Base-by-base conservation (phyloP, 768 basidiomycete species). In the Cystofilobasidium macerans region DNA sequence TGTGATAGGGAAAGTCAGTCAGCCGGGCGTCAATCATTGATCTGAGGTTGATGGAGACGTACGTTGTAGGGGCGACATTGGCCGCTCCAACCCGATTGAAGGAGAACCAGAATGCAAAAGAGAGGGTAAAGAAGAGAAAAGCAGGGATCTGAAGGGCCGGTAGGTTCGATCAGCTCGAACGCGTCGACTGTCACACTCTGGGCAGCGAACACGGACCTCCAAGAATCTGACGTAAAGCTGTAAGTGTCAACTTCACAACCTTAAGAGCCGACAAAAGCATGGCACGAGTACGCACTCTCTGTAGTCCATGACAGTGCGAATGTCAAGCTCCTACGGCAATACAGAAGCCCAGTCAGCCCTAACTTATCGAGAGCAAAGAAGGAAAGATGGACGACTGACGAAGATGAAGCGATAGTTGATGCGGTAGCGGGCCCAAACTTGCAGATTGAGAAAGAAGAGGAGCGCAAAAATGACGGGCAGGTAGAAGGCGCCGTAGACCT, bases 351-450 rank as follows among this genome's bases (percentile, higher is more conserved):
- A n/a, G n/a, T n/a, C n/a, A n/a, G n/a, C n/a, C n/a, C n/a, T n/a
- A n/a, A n/a, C n/a, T n/a, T 42, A 63, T n/a, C 18, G 28, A 16
- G 32, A 33, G 11, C 26, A 20, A 58, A 38, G 12, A 30, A 54
- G 66, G 69, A 69, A 42, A 70, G 40, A 26, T 6, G 13, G 24
- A 3, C 8, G 18, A 11, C 22, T 9, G 22, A 87, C 87, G 71
- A 93, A 88, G 40, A 93, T 88, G 74, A 97, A 94, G n/a, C 85
- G 82, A 71, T 92, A 94, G 73, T 97, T 98, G 71, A 99, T 90
- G 54, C 87, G 81, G 13, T 51, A 53, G 53, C 77, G 76, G 0
- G 83, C 79, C 86, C 88, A 99, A 0, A 85, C 86, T 26, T 85
- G 70, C 6, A 98, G 69, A 73, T 99, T 97, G n/a, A 87, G 65